These are phyloP conservation scores for Eutrema yunnanense DNA, from an alignment of 345 rosid genomes.

Conservation along the genomic window DNA sequence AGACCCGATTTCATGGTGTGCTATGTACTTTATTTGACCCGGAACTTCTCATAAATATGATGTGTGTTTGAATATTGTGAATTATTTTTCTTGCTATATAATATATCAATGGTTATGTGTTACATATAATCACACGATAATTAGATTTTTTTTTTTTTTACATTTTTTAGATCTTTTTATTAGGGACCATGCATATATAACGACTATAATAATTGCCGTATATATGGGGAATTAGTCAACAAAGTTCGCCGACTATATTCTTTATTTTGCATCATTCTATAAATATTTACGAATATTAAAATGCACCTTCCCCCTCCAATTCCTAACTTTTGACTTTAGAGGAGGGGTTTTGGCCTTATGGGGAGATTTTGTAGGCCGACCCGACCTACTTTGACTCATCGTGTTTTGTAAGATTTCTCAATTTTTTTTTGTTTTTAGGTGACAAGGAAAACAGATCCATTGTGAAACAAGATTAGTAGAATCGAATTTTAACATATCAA, in stretches of 20 bases:
- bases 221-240: conserved; percentile 17
- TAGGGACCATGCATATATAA: not conserved
- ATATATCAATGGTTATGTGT: not conserved
- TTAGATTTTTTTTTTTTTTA: not conserved
- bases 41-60: not conserved
- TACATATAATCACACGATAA: not conserved
- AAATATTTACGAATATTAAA: not conserved
- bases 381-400: not conserved
- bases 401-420: not conserved
- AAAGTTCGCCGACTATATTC: not conserved
- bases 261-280: not conserved
- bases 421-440: not conserved
- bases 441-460: not conserved
- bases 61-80: not conserved
- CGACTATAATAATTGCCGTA: not conserved
- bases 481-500: not conserved
- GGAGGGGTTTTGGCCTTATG: not conserved
- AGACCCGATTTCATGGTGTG: not conserved
- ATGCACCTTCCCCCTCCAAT: not conserved
- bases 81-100: not conserved
- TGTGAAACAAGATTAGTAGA: not conserved
- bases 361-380: not conserved
- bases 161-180: not conserved
- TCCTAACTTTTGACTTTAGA: conserved; percentile 14
- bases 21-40: conserved; percentile 1